Evolutionary conservation across 208 protist genomes (phyloP), one percentile per base, ranked within the genome.

Genomic region (Trichomonas vaginalis): DNA sequence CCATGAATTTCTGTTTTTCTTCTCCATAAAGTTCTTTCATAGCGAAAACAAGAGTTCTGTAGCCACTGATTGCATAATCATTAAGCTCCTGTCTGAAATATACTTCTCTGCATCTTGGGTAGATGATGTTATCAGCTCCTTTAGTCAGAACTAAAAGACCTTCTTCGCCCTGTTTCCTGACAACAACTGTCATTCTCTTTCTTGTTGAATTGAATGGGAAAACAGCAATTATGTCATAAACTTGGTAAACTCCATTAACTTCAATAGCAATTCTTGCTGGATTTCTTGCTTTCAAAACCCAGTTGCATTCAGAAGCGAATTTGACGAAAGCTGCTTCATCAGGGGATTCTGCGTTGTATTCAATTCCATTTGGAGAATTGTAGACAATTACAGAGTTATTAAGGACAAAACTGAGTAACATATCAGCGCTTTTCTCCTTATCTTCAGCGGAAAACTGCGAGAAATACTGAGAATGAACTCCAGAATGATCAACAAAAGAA

Each of bases 131-230:
- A 92, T 96, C 96, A n/a, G 96, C 88, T 48, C 96, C 96, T 95
- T 96, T 96, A 4, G 49, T 87, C 23, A 70, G 96, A 40, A 96
- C 32, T 12, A 96, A 95, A n/a, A 96, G 45, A 1, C 10, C 4
- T 70, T 27, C 48, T 21, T 96, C 92, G 3, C 56, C 23, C n/a
- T 10, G 32, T 56, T 96, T 95, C 40, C 95, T 23, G 12, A 88
- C 56, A 21, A 96, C 47, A 42, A 96, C 61, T 21, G 51, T 56
- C 96, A 96, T 96, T 39, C 96, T 79, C n/a, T 96, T 96, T 62
- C 96, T 12, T 42, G 96, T 48, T 10, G 39, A 79, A 37, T 37
- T 96, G 79, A 96, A 96, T 39, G 99, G 99, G 95, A 99, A 99
- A 80, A 98, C 96, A 95, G 96, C 86, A 39, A 96, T 10, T 35